These are phyloP conservation scores for Ambrosiella xylebori DNA, from an alignment of 2,329 filamentous ascomycete species.

Conservation along the genomic window DNA sequence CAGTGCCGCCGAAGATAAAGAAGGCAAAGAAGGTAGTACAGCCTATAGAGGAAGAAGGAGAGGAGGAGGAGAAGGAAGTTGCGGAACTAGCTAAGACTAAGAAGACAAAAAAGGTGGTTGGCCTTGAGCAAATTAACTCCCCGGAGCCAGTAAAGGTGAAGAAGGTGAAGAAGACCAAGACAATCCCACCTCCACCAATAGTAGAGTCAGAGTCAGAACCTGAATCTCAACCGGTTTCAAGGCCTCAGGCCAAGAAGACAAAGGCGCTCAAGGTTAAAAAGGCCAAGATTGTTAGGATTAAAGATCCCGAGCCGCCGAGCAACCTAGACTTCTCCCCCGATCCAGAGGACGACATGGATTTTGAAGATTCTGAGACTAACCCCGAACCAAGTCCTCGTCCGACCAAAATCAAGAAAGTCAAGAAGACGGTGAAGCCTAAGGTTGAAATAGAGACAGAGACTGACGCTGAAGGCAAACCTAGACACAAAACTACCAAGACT, in stretches of 20 bases:
- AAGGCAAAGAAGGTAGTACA: neutral
- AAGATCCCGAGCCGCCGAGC: slow-evolving; percentile 1
- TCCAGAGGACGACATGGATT: slow-evolving; percentile 1
- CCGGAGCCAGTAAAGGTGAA: neutral
- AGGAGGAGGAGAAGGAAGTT: neutral
- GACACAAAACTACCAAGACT: neutral
- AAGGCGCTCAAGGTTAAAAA: slow-evolving; percentile 5
- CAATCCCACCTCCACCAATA: slow-evolving; percentile 15
- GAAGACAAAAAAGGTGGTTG: neutral
- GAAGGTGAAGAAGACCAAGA: slow-evolving; percentile 1
- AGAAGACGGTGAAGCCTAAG: slow-evolving; percentile 13
- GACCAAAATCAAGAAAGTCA: slow-evolving; percentile 11
- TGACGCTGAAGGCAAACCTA: slow-evolving; percentile 7
- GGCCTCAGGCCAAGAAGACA: neutral
- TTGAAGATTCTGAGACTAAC: slow-evolving; percentile 2
- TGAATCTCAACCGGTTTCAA: slow-evolving; percentile 14
- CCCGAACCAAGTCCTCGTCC: slow-evolving; percentile 15
- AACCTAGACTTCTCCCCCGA: neutral
- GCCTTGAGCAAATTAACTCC: neutral
- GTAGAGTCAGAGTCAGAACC: slow-evolving; percentile 15
- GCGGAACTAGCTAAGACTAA: neutral
- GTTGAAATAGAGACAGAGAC: slow-evolving; percentile 13
- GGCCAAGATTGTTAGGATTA: slow-evolving; percentile 4
- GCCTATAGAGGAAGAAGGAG: neutral
- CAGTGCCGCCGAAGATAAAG: neutral